These are phyloP conservation scores for Geotrichum histeridarum DNA, from an alignment of 1,139 yeast genomes.

Conservation along the genomic window DNA sequence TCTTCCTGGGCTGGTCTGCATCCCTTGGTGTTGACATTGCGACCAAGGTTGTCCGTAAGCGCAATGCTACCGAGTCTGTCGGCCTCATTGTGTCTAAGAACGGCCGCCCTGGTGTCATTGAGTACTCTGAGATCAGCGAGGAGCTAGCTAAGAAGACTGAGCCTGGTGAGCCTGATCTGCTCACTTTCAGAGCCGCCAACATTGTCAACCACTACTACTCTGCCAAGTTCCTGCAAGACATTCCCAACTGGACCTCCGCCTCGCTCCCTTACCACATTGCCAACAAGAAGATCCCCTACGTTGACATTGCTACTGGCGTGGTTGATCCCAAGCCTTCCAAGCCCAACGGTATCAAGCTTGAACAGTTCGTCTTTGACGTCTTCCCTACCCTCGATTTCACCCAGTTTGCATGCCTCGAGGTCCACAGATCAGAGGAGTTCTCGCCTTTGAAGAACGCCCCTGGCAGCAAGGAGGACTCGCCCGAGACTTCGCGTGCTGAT, in stretches of 20 bases:
- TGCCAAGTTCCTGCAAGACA: slow-evolving; percentile 56
- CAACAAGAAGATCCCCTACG: slow-evolving; percentile 72
- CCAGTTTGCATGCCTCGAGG: slow-evolving; percentile 84
- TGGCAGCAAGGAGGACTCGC: slow-evolving; percentile 76
- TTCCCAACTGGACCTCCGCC: slow-evolving; percentile 66
- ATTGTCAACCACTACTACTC: slow-evolving; percentile 96
- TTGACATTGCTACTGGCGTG: slow-evolving; percentile 47
- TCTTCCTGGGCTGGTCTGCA: slow-evolving; percentile 82
- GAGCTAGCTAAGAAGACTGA: slow-evolving; percentile 65
- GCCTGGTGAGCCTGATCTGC: slow-evolving; percentile 38
- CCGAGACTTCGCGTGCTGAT: slow-evolving; percentile 70
- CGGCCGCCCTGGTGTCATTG: slow-evolving; percentile 82
- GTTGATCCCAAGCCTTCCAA: slow-evolving; percentile 52
- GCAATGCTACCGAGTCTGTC: slow-evolving; percentile 81
- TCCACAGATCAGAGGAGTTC: slow-evolving; percentile 76
- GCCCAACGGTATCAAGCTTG: slow-evolving; percentile 90
- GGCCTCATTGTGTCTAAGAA: slow-evolving; percentile 75
- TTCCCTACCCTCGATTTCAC: slow-evolving; percentile 68
- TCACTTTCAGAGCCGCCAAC: slow-evolving; percentile 87
- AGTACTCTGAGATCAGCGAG: slow-evolving; percentile 80
- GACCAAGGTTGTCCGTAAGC: slow-evolving; percentile 91
- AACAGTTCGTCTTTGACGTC: slow-evolving; percentile 95
- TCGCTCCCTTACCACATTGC: slow-evolving; percentile 91
- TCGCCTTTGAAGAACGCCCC: slow-evolving; percentile 92
- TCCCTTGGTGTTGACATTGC: slow-evolving; percentile 62